Evolutionary conservation across 805 yeast genomes (phyloP), one percentile per base, ranked within the genome.

Genomic region (Candida dendrica): DNA sequence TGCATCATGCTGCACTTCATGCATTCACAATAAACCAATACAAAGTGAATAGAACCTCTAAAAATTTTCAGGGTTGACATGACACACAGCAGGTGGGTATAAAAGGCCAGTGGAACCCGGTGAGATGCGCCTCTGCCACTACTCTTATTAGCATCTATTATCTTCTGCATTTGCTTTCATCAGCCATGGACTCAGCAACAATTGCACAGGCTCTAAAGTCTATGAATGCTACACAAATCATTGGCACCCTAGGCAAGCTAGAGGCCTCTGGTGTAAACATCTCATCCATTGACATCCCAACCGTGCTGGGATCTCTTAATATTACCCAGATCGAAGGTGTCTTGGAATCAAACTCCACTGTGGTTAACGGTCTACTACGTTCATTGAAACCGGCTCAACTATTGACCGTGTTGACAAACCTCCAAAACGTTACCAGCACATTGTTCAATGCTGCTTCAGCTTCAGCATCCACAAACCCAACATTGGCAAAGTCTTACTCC

Each of bases 271-370:
- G 59, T 42, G 84, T 85, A 47, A 91, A 75, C 51, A 79, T 84
- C 60, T 72, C 72, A 34, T 71, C 82, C 42, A 85, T 71, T 2
- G 84, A 72, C 56, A 84, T 83, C 34, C 77, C 85, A 66, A 86
- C 93, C 50, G 47, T 55, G 27, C 42, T 55, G 19, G 24, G 53
- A 3, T 39, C 42, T 15, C 37, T 55, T 40, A 55, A 54, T 38
- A 36, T 45, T 29, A 51, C 60, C 3, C 60, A 55, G 44, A 34
- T 54, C 31, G 47, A 49, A 31, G 60, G 60, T 38, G 36, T 55
- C 6, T 37, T 55, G 34, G 32, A 40, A 15, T 39, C 59, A 19
- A 45, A 54, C 38, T 46, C 59, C 18, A 34, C 54, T 6, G 42
- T 41, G 19, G 54, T 55, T 19, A 30, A 42, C 17, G 46, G 43